These are phyloP conservation scores for Xerophyta viscosa DNA, from an alignment of 106 monocot species.

Conservation along the genomic window DNA sequence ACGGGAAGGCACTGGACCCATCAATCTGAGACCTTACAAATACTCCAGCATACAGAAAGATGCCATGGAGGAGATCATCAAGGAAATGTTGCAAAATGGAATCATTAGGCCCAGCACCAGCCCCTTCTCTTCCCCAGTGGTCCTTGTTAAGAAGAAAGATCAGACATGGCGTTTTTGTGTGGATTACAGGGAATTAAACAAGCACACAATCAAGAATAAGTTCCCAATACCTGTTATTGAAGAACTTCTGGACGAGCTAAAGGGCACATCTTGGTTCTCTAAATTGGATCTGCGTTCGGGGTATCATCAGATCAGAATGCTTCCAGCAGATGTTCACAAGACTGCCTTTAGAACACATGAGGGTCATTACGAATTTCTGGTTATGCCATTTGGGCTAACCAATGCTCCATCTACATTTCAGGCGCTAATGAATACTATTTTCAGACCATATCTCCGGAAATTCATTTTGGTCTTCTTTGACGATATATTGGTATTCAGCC, in stretches of 20 bases:
- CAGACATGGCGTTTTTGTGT: not conserved
- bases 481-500: constrained; percentile 12
- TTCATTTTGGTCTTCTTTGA: constrained; percentile 2
- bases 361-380: constrained; percentile 1
- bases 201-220: not conserved
- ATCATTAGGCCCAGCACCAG: too few species aligned
- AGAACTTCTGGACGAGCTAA: constrained; percentile 11
- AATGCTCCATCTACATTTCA: constrained; percentile 1
- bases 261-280: not conserved
- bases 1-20: too few species aligned
- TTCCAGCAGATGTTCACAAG: not conserved
- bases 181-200: not conserved
- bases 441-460: not conserved
- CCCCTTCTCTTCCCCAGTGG: too few species aligned
- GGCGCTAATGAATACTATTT: not conserved
- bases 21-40: too few species aligned
- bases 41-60: too few species aligned
- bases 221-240: constrained; percentile 11
- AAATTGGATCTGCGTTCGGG: constrained; percentile 8
- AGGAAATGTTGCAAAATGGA: too few species aligned
- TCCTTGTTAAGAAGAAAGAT: not conserved
- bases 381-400: not conserved
- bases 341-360: not conserved
- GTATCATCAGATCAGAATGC: constrained; percentile 10
- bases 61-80: too few species aligned